Base-by-base conservation (phyloP, 495 filamentous ascomycete genomes). In the Poronia punctata region DNA sequence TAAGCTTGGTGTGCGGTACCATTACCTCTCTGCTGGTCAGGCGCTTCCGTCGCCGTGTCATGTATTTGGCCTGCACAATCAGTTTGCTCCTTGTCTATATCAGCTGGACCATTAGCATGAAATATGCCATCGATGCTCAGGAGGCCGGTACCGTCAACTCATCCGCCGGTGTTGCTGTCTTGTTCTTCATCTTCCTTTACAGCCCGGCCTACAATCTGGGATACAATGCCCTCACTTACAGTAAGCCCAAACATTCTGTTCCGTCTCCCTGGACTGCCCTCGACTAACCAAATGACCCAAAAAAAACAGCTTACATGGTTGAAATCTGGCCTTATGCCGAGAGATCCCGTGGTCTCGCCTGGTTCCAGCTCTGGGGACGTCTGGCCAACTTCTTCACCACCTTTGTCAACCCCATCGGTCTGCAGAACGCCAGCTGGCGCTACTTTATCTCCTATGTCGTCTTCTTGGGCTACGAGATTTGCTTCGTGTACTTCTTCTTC, bases 181-280 rank as follows among this genome's bases (percentile, higher is more conserved):
- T 73, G 17, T 75, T 82, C 62, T 81, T 79, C 44, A 79, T 79
- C 45, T 84, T 79, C 47, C 60, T 64, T 18, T 83, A 82, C 50
- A 71, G 68, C 1, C 79, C 78, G 3, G 74, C 71, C 46, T 83
- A 83, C 45, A 83, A 71, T 47, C 66, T 83, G 40, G 79, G 76
- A n/a, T 80, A 82, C 49, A 83, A 83, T 39, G 78, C 79, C 23
- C 61, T 82, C 24, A 79, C 79, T 1, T 83, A 81, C 53, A 80
- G 74, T 79, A 51, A 59, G 62, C 52, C 10, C 18, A n/a, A n/a
- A n/a, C 7, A 16, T 14, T 5, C 17, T 15, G 38, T 33, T n/a
- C 5, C 16, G 21, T 40, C 2, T 34, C 21, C 20, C 26, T 19
- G 16, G 18, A 24, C 14, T 3, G 18, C n/a, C n/a, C n/a, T n/a